Evolutionary conservation across 2,329 filamentous ascomycete genomes (phyloP).

Genomic region (Geosmithia putterillii): DNA sequence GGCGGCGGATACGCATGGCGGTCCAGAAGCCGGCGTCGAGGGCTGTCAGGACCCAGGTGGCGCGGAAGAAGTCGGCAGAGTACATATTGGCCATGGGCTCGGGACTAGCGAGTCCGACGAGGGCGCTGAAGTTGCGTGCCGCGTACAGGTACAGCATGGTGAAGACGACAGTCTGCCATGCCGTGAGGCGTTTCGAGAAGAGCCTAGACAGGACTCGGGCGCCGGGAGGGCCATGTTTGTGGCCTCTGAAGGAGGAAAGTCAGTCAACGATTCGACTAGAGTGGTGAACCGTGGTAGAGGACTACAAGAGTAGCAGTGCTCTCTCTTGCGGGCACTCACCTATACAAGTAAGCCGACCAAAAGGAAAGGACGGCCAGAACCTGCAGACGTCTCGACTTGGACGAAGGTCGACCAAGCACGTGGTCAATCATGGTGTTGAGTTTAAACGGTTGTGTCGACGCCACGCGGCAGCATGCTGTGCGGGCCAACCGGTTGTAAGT

Average conservation of each 20-base stretch:
- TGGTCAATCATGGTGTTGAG: constrained; percentile 57
- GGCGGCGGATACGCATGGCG: constrained; percentile 73
- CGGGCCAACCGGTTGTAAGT: background rate
- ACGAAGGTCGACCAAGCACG: constrained; percentile 79
- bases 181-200: constrained; percentile 59
- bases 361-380: constrained; percentile 84
- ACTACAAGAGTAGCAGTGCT: constrained; percentile 14
- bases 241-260: constrained; percentile 42
- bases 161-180: constrained; percentile 80
- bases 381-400: constrained; percentile 84
- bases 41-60: constrained; percentile 92
- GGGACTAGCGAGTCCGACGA: constrained; percentile 81
- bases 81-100: constrained; percentile 94
- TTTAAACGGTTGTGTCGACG: background rate
- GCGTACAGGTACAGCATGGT: constrained; percentile 88
- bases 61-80: constrained; percentile 81
- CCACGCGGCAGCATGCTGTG: background rate
- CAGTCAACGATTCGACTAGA: background rate
- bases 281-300: background rate
- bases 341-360: constrained; percentile 76
- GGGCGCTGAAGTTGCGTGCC: constrained; percentile 83
- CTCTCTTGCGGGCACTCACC: too few relatives aligned
- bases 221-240: constrained; percentile 77
- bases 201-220: constrained; percentile 58
- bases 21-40: constrained; percentile 97